Evolutionary conservation across 805 yeast genomes (phyloP).

Genomic region (Sungouiella thailandica): DNA sequence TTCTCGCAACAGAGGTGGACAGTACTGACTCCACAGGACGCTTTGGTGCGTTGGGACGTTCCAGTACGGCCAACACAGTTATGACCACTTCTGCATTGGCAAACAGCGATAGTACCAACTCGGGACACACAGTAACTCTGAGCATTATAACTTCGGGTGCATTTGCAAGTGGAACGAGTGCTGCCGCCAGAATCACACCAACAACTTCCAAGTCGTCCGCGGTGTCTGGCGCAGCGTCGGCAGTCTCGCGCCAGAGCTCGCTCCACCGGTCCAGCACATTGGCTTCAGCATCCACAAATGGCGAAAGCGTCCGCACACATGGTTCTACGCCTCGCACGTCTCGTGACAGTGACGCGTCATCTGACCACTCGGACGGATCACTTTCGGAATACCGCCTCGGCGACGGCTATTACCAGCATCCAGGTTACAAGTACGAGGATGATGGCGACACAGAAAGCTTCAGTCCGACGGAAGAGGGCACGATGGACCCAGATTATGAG

Average conservation of each 20-base stretch:
- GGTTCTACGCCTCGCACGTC: conserved; percentile 10
- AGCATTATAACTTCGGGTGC: too few relatives aligned
- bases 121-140: not conserved
- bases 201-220: conserved; percentile 11
- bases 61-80: conserved; percentile 5
- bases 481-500: conserved; percentile 19
- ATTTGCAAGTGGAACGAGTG: too few relatives aligned
- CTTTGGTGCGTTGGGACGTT: conserved; percentile 11
- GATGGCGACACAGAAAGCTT: conserved; percentile 16
- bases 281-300: conserved; percentile 14
- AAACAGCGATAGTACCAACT: not conserved
- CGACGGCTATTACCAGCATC: conserved; percentile 39
- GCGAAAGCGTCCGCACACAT: conserved; percentile 17
- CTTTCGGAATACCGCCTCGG: conserved; percentile 20
- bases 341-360: conserved; percentile 19
- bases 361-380: conserved; percentile 26
- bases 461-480: conserved; percentile 5
- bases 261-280: conserved; percentile 29
- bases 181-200: conserved; percentile 7
- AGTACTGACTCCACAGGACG: conserved; percentile 8
- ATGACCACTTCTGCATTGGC: not conserved
- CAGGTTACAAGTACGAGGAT: conserved; percentile 28
- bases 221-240: conserved; percentile 6
- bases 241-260: conserved; percentile 23
- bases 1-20: conserved; percentile 73